phyloP scores from a whole-genome alignment of 2,329 filamentous ascomycete genomes.

The Lasiodiplodia theobromae region DNA sequence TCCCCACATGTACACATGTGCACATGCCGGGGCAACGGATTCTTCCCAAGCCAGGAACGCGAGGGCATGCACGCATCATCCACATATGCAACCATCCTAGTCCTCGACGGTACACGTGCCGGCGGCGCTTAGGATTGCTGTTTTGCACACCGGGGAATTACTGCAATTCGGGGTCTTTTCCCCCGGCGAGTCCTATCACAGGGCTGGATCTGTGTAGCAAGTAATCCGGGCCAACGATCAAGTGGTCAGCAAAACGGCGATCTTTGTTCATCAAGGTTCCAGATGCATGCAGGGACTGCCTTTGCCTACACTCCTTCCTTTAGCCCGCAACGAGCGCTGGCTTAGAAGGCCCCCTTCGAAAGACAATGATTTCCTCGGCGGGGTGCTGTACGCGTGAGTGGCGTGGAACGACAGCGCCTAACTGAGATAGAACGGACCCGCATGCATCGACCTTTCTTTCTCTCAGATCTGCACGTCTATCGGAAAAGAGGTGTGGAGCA shows the following conservation, averaged over 20 bases:
- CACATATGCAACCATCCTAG: background rate
- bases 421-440: background rate
- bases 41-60: constrained; percentile 10
- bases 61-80: background rate
- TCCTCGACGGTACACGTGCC: background rate
- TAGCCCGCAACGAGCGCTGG: background rate
- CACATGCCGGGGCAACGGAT: constrained; percentile 4
- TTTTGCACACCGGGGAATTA: background rate
- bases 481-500: background rate
- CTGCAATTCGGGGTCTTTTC: background rate
- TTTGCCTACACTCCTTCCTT: background rate
- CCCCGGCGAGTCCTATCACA: background rate
- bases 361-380: background rate
- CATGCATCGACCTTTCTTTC: background rate
- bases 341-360: background rate
- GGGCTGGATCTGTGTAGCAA: background rate
- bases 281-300: background rate
- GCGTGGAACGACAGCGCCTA: background rate
- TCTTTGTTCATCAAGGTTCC: background rate
- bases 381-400: background rate
- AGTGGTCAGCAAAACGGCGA: background rate
- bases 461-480: background rate
- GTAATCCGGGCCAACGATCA: background rate
- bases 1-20: background rate
- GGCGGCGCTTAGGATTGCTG: constrained; percentile 15